Base-by-base conservation (phyloP, 163 green algal genomes). In the Botryococcus braunii region DNA sequence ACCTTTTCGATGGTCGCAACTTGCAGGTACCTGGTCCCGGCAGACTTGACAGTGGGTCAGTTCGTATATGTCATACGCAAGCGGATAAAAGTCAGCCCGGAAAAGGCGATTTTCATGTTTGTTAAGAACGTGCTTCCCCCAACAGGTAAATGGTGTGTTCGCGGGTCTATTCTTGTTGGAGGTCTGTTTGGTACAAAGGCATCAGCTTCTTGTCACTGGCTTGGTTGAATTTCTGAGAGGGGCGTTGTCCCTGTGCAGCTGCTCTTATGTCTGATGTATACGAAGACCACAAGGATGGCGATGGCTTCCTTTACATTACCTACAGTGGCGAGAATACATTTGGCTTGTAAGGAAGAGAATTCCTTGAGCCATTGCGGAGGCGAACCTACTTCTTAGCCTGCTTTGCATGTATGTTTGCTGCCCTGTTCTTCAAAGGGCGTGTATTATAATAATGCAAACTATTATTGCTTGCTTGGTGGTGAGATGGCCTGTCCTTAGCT, bases 81-180 rank as follows among this genome's bases (percentile, higher is more conserved):
- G 78, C 81, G 95, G 46, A 98, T 99, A 78, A 94, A 92, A 76
- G 86, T 99, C 32, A 91, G 72, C 64, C 88, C 93, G 0, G 93
- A 99, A 79, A 95, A 97, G 81, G 94, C 95, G 34, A 97, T 99
- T 69, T 99, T 99, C 82, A 96, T 99, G 66, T 99, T 99, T 78
- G 92, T 99, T 6, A 88, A 93, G 71, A 97, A 97, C 72, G 83
- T 96, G 37, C 75, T 99, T 27, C 95, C 94, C 2, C 94, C 94
- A 6, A 97, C 90, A 69, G 89, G 91, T 96, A n/a, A n/a, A n/a
- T n/a, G n/a, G n/a, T n/a, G n/a, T n/a, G n/a, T n/a, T n/a, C n/a
- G n/a, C n/a, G n/a, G n/a, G n/a, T n/a, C n/a, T n/a, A n/a, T n/a
- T n/a, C n/a, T n/a, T n/a, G n/a, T n/a, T n/a, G n/a, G n/a, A n/a